These are phyloP conservation scores for Verticillium zaregamsianum DNA, from an alignment of 2,329 filamentous ascomycete genomes.

Conservation along the genomic window DNA sequence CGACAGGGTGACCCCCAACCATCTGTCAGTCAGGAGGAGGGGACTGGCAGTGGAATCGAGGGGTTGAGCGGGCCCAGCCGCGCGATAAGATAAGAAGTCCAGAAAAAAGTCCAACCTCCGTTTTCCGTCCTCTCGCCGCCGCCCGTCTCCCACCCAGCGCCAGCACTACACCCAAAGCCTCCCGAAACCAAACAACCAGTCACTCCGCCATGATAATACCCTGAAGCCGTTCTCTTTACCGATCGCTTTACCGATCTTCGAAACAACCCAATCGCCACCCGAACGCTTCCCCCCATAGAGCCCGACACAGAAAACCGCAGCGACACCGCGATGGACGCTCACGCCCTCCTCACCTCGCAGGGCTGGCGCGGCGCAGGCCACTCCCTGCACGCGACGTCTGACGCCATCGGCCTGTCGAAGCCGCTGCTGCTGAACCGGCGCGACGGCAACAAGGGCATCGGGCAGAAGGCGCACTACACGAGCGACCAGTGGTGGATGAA, in stretches of 20 bases:
- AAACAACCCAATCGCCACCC: neutral
- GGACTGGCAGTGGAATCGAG: neutral
- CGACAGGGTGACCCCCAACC: too few relatives aligned
- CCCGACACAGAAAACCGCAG: neutral
- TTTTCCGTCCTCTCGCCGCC: neutral
- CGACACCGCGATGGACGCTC: constrained; percentile 65
- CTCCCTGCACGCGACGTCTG: constrained; percentile 72
- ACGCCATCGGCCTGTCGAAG: constrained; percentile 72
- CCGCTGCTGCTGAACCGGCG: constrained; percentile 83
- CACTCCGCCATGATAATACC: neutral
- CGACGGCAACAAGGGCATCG: constrained; percentile 74
- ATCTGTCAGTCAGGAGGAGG: neutral
- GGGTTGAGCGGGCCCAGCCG: neutral
- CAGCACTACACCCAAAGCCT: neutral
- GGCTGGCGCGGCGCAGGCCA: constrained; percentile 90
- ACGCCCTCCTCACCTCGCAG: constrained; percentile 76
- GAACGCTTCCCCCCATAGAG: neutral
- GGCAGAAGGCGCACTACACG: constrained; percentile 64
- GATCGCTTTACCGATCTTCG: neutral
- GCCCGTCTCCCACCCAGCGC: neutral
- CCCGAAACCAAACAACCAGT: neutral
- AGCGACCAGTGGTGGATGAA: constrained; percentile 96
- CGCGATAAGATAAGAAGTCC: neutral
- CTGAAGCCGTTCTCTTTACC: neutral
- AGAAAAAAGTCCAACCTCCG: neutral